Percentiles rank a stretch among this genome's conserved stretches.
Evolutionary conservation across 1,139 yeast genomes (phyloP).

Genomic region (Diutina rugosa): DNA sequence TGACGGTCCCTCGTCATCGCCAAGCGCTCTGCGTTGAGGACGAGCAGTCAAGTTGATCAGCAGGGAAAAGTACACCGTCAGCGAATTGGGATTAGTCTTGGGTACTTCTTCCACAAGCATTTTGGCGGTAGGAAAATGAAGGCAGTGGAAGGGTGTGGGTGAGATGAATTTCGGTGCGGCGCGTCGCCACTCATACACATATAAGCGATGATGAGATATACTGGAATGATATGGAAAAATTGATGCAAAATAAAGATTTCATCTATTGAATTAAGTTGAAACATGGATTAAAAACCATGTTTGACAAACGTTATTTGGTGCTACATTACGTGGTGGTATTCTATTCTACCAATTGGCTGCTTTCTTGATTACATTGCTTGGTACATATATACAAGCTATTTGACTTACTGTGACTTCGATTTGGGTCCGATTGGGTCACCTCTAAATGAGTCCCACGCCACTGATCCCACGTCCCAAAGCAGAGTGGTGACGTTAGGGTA

Average conservation of each 20-base stretch:
- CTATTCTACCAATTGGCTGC: too few species aligned
- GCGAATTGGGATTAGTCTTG: slow-evolving; percentile 18
- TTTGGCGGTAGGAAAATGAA: not conserved
- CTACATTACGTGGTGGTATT: too few species aligned
- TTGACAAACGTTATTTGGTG: too few species aligned
- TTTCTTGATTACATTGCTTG: too few species aligned
- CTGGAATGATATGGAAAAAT: too few species aligned
- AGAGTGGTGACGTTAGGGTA: not conserved
- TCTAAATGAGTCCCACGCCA: not conserved
- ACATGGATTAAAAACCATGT: too few species aligned
- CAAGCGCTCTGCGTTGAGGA: slow-evolving; percentile 9
- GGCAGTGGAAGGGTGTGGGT: not conserved
- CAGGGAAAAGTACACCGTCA: slow-evolving; percentile 33
- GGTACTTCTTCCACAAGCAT: slow-evolving; percentile 38
- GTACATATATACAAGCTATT: too few species aligned
- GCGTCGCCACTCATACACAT: not conserved
- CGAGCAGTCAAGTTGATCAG: slow-evolving; percentile 31
- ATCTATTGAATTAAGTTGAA: too few species aligned
- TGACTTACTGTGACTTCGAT: not conserved
- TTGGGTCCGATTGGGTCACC: not conserved
- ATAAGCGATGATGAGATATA: too few species aligned
- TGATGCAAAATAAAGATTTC: too few species aligned
- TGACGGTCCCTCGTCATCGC: slow-evolving; percentile 12
- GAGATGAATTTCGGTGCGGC: not conserved
- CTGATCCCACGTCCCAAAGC: not conserved